These are phyloP conservation scores for Rhynchospora breviuscula DNA, from an alignment of 176 grass and related monocot genomes.

Conservation along the genomic window DNA sequence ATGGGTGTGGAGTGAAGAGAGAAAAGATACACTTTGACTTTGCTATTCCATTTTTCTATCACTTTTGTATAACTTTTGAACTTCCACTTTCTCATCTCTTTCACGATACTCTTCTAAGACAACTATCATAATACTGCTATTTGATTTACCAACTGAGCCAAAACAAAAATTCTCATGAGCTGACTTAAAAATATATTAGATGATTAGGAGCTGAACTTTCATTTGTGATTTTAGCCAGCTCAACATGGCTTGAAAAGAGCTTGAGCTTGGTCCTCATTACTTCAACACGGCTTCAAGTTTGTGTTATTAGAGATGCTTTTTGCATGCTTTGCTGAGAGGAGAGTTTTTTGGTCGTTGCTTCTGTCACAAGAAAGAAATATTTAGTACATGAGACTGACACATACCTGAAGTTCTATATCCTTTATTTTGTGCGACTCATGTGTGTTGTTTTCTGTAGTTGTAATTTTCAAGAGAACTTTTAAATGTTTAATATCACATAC, in stretches of 20 bases:
- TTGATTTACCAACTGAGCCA: neutral
- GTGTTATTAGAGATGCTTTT: neutral
- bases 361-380: neutral
- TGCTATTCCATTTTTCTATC: no score
- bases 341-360: neutral
- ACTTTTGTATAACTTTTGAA: no score
- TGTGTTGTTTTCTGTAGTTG: neutral
- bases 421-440: neutral
- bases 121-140: no score
- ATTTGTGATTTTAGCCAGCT: neutral
- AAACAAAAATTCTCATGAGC: neutral
- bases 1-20: no score
- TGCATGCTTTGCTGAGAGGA: neutral
- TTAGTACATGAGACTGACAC: neutral
- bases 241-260: neutral
- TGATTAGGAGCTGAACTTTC: neutral
- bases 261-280: neutral
- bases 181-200: neutral
- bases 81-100: no score
- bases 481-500: neutral
- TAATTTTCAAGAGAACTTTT: slow-evolving; percentile 1
- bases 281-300: neutral
- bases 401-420: neutral
- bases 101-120: no score
- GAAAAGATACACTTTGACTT: no score